These are phyloP conservation scores for Hymenoscyphus infarciens DNA, from an alignment of 2,329 filamentous ascomycete genomes.

Conservation along the genomic window DNA sequence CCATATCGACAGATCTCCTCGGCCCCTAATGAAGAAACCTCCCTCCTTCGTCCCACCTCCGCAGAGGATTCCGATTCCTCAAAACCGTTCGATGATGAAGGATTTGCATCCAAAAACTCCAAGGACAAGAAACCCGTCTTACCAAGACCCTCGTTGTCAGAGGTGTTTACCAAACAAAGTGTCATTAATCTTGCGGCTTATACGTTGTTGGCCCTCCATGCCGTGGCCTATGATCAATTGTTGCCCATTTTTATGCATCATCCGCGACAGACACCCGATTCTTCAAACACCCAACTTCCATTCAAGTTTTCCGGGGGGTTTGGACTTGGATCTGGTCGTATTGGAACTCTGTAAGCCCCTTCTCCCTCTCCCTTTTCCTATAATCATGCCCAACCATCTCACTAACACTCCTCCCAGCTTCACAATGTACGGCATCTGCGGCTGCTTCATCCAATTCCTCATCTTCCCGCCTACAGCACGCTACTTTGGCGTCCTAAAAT, in stretches of 20 bases:
- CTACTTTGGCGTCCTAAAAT: conserved; percentile 68
- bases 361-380: not conserved
- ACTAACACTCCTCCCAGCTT: conserved; percentile 43
- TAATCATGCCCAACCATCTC: not conserved
- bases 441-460: conserved; percentile 80
- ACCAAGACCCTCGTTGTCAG: conserved; percentile 43
- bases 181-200: conserved; percentile 74
- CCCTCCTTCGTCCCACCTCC: conserved; percentile 44
- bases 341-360: conserved; percentile 61
- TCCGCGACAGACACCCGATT: conserved; percentile 50
- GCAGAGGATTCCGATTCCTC: conserved; percentile 30
- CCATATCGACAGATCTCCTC: conserved; percentile 33
- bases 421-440: conserved; percentile 74
- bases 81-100: conserved; percentile 20
- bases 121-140: conserved; percentile 34
- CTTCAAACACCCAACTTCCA: conserved; percentile 60
- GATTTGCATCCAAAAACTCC: conserved; percentile 24
- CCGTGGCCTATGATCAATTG: conserved; percentile 80
- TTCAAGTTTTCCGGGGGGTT: conserved; percentile 84
- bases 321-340: conserved; percentile 66
- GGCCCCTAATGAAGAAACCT: conserved; percentile 52
- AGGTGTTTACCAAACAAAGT: conserved; percentile 73
- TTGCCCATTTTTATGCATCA: conserved; percentile 87
- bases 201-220: conserved; percentile 76
- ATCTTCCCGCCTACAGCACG: conserved; percentile 74